phyloP scores from a whole-genome alignment of 805 yeast species.

The Monosporozyma solicola region DNA sequence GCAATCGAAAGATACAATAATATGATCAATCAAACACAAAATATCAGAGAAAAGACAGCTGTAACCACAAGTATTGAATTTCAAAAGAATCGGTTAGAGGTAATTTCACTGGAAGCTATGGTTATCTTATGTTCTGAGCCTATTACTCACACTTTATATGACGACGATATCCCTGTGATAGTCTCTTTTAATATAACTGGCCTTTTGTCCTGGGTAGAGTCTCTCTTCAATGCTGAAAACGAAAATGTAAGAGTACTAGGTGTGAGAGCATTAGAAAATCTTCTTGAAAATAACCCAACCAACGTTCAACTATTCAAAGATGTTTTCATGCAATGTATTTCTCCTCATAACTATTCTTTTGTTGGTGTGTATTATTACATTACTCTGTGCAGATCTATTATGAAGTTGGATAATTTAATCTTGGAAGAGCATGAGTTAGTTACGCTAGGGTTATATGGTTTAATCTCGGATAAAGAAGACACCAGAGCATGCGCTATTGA shows the following conservation, averaged over 20 bases:
- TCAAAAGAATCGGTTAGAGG: slow-evolving; percentile 60
- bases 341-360: slow-evolving; percentile 39
- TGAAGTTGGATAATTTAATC: slow-evolving; percentile 40
- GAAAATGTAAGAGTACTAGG: slow-evolving; percentile 57
- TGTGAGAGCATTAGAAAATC: slow-evolving; percentile 56
- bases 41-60: slow-evolving; percentile 39
- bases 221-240: slow-evolving; percentile 51
- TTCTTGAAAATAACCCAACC: slow-evolving; percentile 52
- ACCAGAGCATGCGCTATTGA: slow-evolving; percentile 67
- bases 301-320: slow-evolving; percentile 44
- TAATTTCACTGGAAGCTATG: slow-evolving; percentile 74
- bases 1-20: slow-evolving; percentile 57
- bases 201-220: slow-evolving; percentile 72
- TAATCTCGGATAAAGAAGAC: slow-evolving; percentile 62
- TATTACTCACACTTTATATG: slow-evolving; percentile 38
- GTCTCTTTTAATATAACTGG: slow-evolving; percentile 64
- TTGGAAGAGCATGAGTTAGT: slow-evolving; percentile 56
- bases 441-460: slow-evolving; percentile 67
- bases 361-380: slow-evolving; percentile 63
- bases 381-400: slow-evolving; percentile 57
- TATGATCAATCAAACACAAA: slow-evolving; percentile 40
- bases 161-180: slow-evolving; percentile 30
- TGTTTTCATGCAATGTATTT: slow-evolving; percentile 65
- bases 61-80: slow-evolving; percentile 67
- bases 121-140: slow-evolving; percentile 73